These are phyloP conservation scores for Aspergillus floridensis DNA, from an alignment of 2,329 filamentous ascomycete genomes.

Conservation along the genomic window DNA sequence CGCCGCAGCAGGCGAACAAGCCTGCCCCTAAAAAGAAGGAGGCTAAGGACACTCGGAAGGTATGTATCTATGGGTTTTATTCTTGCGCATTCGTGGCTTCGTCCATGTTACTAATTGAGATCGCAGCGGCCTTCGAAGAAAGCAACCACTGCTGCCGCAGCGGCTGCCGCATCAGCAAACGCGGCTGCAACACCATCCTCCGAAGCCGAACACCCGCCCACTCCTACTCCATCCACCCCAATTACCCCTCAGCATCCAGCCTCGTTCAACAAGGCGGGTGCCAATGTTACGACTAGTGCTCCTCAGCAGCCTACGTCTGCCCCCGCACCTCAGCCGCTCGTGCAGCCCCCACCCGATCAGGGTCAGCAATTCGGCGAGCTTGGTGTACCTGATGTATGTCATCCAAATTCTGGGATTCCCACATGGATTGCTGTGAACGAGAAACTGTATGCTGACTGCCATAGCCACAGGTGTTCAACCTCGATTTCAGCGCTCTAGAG, in stretches of 20 bases:
- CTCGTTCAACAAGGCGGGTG: conserved; percentile 44
- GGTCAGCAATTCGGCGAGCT: conserved; percentile 35
- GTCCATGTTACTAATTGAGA: conserved; percentile 17
- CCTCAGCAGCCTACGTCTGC: conserved; percentile 36
- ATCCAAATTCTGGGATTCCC: neutral
- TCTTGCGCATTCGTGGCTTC: neutral
- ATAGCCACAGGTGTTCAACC: conserved; percentile 36
- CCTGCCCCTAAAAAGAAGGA: conserved; percentile 61
- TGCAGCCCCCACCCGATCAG: conserved; percentile 36
- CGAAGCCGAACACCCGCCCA: conserved; percentile 48
- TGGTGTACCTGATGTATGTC: conserved; percentile 39
- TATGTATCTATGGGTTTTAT: conserved; percentile 28
- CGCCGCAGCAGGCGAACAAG: conserved; percentile 59
- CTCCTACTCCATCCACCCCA: conserved; percentile 50
- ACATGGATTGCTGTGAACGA: neutral
- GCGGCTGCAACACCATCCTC: conserved; percentile 45
- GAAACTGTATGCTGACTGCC: conserved; percentile 17
- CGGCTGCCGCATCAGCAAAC: conserved; percentile 35
- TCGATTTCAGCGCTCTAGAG: conserved; percentile 47
- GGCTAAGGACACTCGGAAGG: conserved; percentile 53
- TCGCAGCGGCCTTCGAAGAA: conserved; percentile 46
- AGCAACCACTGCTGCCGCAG: conserved; percentile 27
- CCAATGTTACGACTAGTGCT: conserved; percentile 34
- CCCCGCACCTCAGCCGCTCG: conserved; percentile 35
- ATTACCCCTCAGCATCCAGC: conserved; percentile 48